phyloP scores from a whole-genome alignment of 495 filamentous ascomycete genomes.

The Lasiosphaeria hispida region DNA sequence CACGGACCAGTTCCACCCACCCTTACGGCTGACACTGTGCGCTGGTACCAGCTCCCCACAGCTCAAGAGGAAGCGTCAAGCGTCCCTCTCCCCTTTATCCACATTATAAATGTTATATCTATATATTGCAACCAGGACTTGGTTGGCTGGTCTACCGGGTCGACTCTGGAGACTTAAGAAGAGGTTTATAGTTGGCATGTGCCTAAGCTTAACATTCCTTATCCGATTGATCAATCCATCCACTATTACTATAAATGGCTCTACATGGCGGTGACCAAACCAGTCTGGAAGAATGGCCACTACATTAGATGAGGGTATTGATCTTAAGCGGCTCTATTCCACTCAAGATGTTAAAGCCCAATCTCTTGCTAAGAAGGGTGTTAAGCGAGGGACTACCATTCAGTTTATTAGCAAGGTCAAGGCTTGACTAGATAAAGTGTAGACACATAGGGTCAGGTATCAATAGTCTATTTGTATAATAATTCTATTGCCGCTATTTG shows the following conservation, averaged over 20 bases:
- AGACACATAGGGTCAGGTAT: conserved; percentile 2
- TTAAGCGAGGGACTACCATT: conserved; percentile 16
- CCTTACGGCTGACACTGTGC: no score
- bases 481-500: conserved; percentile 9
- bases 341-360: conserved; percentile 10
- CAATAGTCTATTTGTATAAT: conserved; percentile 4
- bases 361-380: conserved; percentile 12
- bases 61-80: conserved; percentile 21
- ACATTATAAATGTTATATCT: conserved; percentile 17
- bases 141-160: no score
- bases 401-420: conserved; percentile 18
- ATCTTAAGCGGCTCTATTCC: conserved; percentile 14
- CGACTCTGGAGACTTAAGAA: conserved; percentile 10
- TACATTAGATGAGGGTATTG: conserved; percentile 11
- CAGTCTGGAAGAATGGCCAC: conserved; percentile 4
- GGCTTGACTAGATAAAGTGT: conserved; percentile 15
- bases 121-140: no score
- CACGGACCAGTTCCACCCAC: no score
- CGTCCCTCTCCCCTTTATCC: conserved; percentile 6
- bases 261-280: conserved; percentile 8
- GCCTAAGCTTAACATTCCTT: conserved; percentile 7
- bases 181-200: neutral
- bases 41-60: no score
- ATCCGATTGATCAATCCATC: conserved; percentile 9
- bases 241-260: conserved; percentile 12